phyloP scores from a whole-genome alignment of 2,329 filamentous ascomycete species.

The Phialemonium atrogriseum region DNA sequence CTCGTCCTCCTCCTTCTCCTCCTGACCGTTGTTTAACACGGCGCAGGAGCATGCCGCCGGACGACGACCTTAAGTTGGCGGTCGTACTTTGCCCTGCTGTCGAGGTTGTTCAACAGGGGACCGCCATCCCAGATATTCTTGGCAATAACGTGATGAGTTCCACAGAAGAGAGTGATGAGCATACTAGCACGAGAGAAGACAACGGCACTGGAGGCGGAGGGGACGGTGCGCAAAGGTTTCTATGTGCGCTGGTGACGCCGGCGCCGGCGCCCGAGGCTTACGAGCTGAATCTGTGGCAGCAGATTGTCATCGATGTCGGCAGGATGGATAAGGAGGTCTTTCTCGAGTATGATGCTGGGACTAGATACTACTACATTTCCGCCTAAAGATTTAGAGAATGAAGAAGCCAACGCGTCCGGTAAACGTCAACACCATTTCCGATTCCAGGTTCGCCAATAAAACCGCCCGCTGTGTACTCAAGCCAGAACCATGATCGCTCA shows the following conservation, averaged over 20 bases:
- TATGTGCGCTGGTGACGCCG: constrained; percentile 28
- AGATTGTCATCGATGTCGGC: constrained; percentile 22
- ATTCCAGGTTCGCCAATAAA: no score
- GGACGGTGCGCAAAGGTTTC: constrained; percentile 13
- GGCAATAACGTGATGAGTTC: constrained; percentile 12
- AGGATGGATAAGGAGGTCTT: constrained; percentile 32
- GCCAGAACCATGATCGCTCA: no score
- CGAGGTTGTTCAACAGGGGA: constrained; percentile 1
- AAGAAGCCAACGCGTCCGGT: no score
- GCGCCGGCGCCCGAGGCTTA: constrained; percentile 26
- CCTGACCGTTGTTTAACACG: no score
- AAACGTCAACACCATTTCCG: no score
- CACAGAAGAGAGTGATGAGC: constrained; percentile 10
- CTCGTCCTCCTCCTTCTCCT: no score
- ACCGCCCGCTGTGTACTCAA: no score
- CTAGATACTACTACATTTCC: constrained; percentile 32
- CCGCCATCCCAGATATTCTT: constrained; percentile 2
- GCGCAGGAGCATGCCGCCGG: no score
- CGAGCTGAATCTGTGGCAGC: constrained; percentile 29
- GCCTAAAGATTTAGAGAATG: constrained; percentile 7
- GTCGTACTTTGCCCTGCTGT: constrained; percentile 22
- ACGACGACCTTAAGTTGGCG: constrained; percentile 15
- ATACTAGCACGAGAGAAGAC: no score
- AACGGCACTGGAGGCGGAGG: constrained; percentile 6
- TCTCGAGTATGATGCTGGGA: constrained; percentile 32